Base-by-base conservation (phyloP, 805 yeast genomes). In the Candida krabiensis region DNA sequence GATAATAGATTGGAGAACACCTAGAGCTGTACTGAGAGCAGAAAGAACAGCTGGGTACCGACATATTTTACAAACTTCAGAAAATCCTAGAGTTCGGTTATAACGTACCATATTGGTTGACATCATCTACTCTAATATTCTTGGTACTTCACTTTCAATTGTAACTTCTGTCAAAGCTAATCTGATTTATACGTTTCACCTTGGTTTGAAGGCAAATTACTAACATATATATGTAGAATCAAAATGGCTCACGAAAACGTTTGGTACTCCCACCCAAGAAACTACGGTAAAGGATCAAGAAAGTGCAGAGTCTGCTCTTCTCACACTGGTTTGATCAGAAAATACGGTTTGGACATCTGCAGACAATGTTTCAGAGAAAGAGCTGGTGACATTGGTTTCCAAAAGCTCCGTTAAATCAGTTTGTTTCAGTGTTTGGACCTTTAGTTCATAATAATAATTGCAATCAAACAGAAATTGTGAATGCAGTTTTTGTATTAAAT, bases 181-280 rank as follows among this genome's bases (percentile, higher is more conserved):
- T n/a, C n/a, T n/a, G n/a, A n/a, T n/a, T n/a, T n/a, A n/a, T n/a
- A n/a, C n/a, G n/a, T n/a, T n/a, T n/a, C n/a, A n/a, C n/a, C n/a
- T n/a, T n/a, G n/a, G n/a, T n/a, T n/a, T n/a, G n/a, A n/a, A n/a
- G n/a, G n/a, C n/a, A n/a, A n/a, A n/a, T 27, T 55, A 52, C 56
- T 53, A 51, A 55, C 56, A 34, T 30, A 17, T 6, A 32, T 3
- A 11, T 38, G 36, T 16, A 15, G 15, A 6, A 15, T 75, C 80
- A 86, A 77, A 50, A 90, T 90, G 98, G 96, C 97, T 85, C 98
- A 90, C 96, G 96, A 88, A 84, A 84, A 88, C 89, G 96, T 91
- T 83, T 93, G 99, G 99, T 93, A 76, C 84, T 90, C 98, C 73
- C 99, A 93, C 96, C 99, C 99, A 83, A 88, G 98, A 87, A 90